These are phyloP conservation scores for Rhynchospora breviuscula DNA, from an alignment of 176 grass and related monocot species.

Conservation along the genomic window DNA sequence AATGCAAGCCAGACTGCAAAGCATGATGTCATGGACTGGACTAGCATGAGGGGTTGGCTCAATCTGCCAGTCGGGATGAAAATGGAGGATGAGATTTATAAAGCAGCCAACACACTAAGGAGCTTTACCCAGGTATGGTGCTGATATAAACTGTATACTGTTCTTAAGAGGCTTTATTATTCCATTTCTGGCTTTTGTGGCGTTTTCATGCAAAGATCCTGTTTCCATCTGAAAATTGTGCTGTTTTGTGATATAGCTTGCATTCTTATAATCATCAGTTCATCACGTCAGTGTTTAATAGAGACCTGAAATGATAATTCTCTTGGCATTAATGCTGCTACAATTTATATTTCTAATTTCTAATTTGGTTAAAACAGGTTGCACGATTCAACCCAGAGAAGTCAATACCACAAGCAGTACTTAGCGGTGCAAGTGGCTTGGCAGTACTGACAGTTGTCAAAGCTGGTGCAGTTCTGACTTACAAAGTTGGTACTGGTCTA, in stretches of 20 bases:
- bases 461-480: constrained; percentile 78
- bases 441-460: constrained; percentile 78
- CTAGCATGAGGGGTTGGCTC: constrained; percentile 67
- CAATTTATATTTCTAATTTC: constrained; percentile 9
- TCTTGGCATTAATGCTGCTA: constrained; percentile 15
- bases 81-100: constrained; percentile 91
- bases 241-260: neutral
- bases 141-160: neutral
- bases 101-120: constrained; percentile 56
- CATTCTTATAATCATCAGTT: neutral
- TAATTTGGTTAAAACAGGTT: constrained; percentile 39
- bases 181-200: neutral
- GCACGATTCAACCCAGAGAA: constrained; percentile 65
- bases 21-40: constrained; percentile 91
- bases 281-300: neutral
- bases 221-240: neutral
- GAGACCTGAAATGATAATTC: neutral
- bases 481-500: constrained; percentile 81
- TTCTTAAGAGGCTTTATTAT: neutral
- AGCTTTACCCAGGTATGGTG: constrained; percentile 53
- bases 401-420: constrained; percentile 68
- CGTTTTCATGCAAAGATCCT: neutral
- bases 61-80: constrained; percentile 83
- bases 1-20: constrained; percentile 68
- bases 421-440: constrained; percentile 72